Evolutionary conservation across 176 grass and related monocot genomes (phyloP).

Genomic region (Dendrocalamus sinicus): DNA sequence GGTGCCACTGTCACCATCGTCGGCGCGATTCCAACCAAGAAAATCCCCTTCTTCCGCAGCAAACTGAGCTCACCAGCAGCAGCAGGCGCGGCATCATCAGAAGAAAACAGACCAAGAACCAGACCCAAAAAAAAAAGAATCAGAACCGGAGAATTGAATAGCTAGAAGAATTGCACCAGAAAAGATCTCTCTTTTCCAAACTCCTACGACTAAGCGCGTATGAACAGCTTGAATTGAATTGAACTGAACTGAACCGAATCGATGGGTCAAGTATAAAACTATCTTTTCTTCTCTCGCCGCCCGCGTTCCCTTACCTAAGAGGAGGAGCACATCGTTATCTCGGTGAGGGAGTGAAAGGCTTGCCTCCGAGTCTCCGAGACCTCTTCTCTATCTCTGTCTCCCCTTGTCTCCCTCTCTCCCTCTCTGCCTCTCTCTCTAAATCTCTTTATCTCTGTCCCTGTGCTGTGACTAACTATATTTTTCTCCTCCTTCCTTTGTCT

Average conservation of each 20-base stretch:
- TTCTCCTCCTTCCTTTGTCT: slow-evolving; percentile 49
- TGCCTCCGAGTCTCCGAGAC: slow-evolving; percentile 49
- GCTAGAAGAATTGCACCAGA: neutral
- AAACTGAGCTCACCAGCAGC: slow-evolving; percentile 32
- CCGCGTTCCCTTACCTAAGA: slow-evolving; percentile 48
- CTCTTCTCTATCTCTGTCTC: slow-evolving; percentile 64
- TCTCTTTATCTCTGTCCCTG: slow-evolving; percentile 53
- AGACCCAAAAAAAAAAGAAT: neutral
- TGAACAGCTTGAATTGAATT: neutral
- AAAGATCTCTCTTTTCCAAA: slow-evolving; percentile 22
- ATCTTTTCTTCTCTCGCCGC: neutral
- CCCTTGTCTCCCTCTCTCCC: slow-evolving; percentile 53
- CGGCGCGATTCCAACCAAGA: slow-evolving; percentile 41
- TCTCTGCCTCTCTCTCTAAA: slow-evolving; percentile 48
- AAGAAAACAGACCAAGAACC: neutral
- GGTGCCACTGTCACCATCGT: slow-evolving; percentile 65
- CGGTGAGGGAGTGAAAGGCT: slow-evolving; percentile 62
- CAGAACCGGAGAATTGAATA: neutral
- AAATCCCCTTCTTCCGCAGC: slow-evolving; percentile 19
- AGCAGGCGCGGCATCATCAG: neutral
- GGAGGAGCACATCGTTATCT: slow-evolving; percentile 83
- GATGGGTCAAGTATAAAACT: neutral
- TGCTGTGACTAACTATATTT: slow-evolving; percentile 66
- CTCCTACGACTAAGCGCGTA: neutral
- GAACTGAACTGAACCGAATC: neutral